Conservation (phyloP, 2,329 filamentous ascomycete genomes). For the Aspergillus intermedius region DNA sequence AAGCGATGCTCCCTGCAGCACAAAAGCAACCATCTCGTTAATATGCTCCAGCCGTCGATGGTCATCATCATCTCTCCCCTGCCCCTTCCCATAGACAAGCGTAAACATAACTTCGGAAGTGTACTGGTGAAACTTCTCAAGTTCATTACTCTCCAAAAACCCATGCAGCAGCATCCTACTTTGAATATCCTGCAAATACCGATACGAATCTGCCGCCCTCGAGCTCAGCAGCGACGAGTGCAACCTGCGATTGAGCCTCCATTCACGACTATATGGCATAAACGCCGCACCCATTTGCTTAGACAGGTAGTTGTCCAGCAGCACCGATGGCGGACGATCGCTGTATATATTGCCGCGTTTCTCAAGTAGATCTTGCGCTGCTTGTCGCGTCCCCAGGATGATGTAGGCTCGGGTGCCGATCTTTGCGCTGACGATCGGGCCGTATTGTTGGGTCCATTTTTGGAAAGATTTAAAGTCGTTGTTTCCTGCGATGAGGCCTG, state of each 20-base stretch:
- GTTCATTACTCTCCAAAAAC: conserved; percentile 35
- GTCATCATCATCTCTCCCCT: conserved; percentile 36
- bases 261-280: conserved; percentile 45
- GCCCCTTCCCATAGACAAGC: conserved; percentile 47
- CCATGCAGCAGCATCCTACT: conserved; percentile 40
- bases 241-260: conserved; percentile 39
- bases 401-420: conserved; percentile 27
- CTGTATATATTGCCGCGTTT: conserved; percentile 34
- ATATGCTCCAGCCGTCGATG: conserved; percentile 41
- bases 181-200: conserved; percentile 45
- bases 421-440: conserved; percentile 28
- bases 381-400: conserved; percentile 26
- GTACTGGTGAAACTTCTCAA: conserved; percentile 43
- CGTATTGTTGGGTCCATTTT: conserved; percentile 30
- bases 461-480: conserved; percentile 4
- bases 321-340: conserved; percentile 25
- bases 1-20: conserved; percentile 6
- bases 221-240: conserved; percentile 42
- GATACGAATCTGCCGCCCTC: conserved; percentile 40
- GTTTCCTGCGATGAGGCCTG: conserved; percentile 2
- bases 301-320: conserved; percentile 24
- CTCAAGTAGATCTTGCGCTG: conserved; percentile 34
- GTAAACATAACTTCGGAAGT: conserved; percentile 46
- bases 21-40: conserved; percentile 32
- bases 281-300: conserved; percentile 40